phyloP scores from a whole-genome alignment of 768 basidiomycete genomes.

The Russula vinacea region DNA sequence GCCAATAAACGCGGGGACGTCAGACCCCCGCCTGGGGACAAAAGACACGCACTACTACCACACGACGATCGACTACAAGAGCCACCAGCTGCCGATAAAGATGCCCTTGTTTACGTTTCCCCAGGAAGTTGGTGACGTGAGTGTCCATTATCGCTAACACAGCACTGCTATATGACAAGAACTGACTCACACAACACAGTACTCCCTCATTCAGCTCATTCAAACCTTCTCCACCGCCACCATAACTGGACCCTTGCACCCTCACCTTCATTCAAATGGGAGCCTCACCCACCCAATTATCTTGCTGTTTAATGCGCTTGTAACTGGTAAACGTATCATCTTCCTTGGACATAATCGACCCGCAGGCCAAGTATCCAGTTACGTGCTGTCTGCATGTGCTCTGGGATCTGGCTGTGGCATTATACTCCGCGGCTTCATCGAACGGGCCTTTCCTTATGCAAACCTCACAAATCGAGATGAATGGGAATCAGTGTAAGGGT shows the following conservation, averaged over 20 bases:
- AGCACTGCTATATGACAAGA: background rate
- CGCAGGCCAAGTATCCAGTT: constrained; percentile 85
- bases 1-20: constrained; percentile 40
- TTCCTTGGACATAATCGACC: constrained; percentile 89
- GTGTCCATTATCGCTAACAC: constrained; percentile 34
- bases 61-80: constrained; percentile 78
- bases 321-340: constrained; percentile 94
- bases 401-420: constrained; percentile 88
- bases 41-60: constrained; percentile 96
- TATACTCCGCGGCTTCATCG: constrained; percentile 79
- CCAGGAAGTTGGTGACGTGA: constrained; percentile 95
- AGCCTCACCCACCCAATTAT: constrained; percentile 90
- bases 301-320: constrained; percentile 90
- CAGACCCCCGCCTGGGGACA: constrained; percentile 46
- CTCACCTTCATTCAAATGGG: constrained; percentile 92
- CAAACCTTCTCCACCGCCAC: constrained; percentile 72
- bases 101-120: constrained; percentile 86
- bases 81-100: constrained; percentile 82
- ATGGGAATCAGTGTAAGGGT: constrained; percentile 79
- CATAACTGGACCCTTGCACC: constrained; percentile 74
- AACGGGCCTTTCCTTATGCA: constrained; percentile 93
- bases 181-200: constrained; percentile 46
- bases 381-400: constrained; percentile 92
- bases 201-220: constrained; percentile 86
- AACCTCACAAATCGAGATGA: constrained; percentile 86